These are phyloP conservation scores for Fusarium tanahbumbuense DNA, from an alignment of 2,329 filamentous ascomycete species.

Conservation along the genomic window DNA sequence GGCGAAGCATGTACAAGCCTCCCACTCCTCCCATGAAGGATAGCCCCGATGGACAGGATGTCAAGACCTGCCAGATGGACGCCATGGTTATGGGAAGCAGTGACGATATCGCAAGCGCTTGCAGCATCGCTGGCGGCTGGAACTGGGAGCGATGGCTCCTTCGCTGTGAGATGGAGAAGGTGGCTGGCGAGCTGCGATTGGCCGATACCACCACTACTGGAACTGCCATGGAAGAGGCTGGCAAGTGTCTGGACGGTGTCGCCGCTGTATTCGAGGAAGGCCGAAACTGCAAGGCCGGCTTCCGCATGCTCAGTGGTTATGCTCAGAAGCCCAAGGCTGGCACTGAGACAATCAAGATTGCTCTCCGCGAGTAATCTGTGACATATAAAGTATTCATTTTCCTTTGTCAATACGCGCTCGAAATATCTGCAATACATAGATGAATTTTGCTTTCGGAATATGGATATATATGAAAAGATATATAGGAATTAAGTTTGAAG, in stretches of 20 bases:
- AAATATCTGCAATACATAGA: slow-evolving; percentile 28
- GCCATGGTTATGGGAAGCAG: slow-evolving; percentile 75
- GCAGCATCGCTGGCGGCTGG: slow-evolving; percentile 86
- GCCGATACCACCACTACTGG: slow-evolving; percentile 64
- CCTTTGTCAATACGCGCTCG: slow-evolving; percentile 39
- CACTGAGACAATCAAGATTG: slow-evolving; percentile 55
- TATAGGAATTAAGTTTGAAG: slow-evolving; percentile 29
- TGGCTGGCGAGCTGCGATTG: slow-evolving; percentile 72
- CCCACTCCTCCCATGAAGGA: slow-evolving; percentile 50
- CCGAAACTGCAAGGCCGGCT: slow-evolving; percentile 67
- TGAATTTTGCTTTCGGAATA: slow-evolving; percentile 11
- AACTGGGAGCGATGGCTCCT: slow-evolving; percentile 97
- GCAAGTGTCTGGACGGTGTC: slow-evolving; percentile 69
- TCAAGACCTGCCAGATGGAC: slow-evolving; percentile 66
- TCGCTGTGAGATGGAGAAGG: slow-evolving; percentile 85
- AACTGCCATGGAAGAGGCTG: slow-evolving; percentile 65
- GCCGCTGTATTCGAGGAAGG: slow-evolving; percentile 73
- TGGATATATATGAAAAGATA: slow-evolving; percentile 22
- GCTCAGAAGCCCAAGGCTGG: slow-evolving; percentile 67
- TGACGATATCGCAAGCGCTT: slow-evolving; percentile 77
- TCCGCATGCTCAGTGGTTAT: slow-evolving; percentile 72
- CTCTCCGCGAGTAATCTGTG: slow-evolving; percentile 42
- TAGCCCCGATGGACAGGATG: slow-evolving; percentile 55
- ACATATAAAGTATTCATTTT: slow-evolving; percentile 35
- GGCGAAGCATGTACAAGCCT: slow-evolving; percentile 48